Percentiles rank a stretch among this genome's conserved stretches.
Evolutionary conservation across 352 stramenopile species (phyloP).

Genomic region (Globisporangium cystogenes): DNA sequence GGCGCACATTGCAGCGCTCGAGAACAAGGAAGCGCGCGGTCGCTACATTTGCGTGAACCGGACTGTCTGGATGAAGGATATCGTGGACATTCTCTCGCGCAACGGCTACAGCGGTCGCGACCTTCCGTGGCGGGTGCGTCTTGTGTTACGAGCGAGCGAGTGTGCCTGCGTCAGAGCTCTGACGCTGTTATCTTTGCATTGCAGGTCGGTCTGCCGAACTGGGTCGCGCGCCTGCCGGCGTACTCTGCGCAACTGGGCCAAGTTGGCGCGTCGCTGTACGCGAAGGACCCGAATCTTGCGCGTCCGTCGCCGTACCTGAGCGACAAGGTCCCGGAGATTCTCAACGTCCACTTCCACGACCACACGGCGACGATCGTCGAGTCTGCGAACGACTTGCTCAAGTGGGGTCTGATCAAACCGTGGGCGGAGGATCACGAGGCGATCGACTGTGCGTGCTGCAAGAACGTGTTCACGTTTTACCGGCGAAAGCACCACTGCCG

Average conservation of each 20-base stretch:
- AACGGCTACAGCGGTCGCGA: conserved; percentile 85
- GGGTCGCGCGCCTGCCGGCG: conserved; percentile 77
- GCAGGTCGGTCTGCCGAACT: conserved; percentile 70
- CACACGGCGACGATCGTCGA: conserved; percentile 65
- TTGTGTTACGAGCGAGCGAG: no score
- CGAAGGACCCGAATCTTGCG: conserved; percentile 43
- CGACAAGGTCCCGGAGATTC: conserved; percentile 73
- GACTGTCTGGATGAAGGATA: conserved; percentile 85
- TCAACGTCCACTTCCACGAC: conserved; percentile 73
- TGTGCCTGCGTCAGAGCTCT: no score
- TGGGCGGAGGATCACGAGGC: conserved; percentile 87
- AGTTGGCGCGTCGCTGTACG: conserved; percentile 72
- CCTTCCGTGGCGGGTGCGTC: conserved; percentile 64
- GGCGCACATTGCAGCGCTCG: conserved; percentile 75
- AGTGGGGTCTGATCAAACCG: conserved; percentile 84
- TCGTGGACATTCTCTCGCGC: conserved; percentile 77
- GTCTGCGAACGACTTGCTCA: conserved; percentile 77
- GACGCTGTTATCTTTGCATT: background rate
- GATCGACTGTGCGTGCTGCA: conserved; percentile 64
- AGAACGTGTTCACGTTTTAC: conserved; percentile 78
- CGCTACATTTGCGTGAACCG: conserved; percentile 86
- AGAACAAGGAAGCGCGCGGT: conserved; percentile 78
- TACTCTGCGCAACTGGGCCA: conserved; percentile 85
- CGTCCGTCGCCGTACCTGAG: conserved; percentile 73
- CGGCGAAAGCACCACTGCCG: conserved; percentile 80